phyloP scores from a whole-genome alignment of 352 stramenopile genomes.

The Phytophthora nicotianae region DNA sequence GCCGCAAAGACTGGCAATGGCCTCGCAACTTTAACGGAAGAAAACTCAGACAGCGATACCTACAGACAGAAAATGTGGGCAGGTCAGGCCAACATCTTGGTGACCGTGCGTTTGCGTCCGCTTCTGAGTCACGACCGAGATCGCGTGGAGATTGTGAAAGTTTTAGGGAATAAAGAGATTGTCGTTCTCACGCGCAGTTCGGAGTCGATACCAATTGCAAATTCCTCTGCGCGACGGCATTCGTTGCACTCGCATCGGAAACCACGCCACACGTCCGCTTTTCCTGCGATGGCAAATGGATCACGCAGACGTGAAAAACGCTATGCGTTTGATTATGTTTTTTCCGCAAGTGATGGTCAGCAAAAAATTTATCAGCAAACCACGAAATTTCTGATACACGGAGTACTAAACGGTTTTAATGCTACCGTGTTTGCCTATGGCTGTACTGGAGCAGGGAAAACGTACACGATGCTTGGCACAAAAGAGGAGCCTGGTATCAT shows the following conservation, averaged over 20 bases:
- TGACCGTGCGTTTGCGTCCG: constrained; percentile 88
- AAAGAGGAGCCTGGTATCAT: constrained; percentile 88
- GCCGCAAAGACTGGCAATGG: neutral
- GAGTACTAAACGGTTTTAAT: constrained; percentile 90
- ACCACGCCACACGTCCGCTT: constrained; percentile 39
- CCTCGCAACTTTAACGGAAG: constrained; percentile 6
- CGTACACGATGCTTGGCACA: constrained; percentile 92
- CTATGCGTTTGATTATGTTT: constrained; percentile 92
- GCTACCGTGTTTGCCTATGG: constrained; percentile 93
- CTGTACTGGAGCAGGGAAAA: constrained; percentile 90
- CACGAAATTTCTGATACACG: constrained; percentile 89
- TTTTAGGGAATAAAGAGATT: constrained; percentile 85
- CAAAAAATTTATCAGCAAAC: constrained; percentile 87
- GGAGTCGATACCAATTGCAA: constrained; percentile 11
- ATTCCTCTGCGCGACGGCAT: constrained; percentile 26
- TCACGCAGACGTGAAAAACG: constrained; percentile 69
- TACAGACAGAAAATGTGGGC: constrained; percentile 88
- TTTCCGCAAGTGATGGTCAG: constrained; percentile 69
- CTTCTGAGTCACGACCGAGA: constrained; percentile 77
- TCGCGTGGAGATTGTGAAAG: constrained; percentile 79
- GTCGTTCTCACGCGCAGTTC: constrained; percentile 70
- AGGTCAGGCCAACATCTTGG: constrained; percentile 88
- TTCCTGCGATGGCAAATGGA: constrained; percentile 11
- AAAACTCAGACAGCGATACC: constrained; percentile 57
- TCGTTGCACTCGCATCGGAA: constrained; percentile 41